These are phyloP conservation scores for Bidens hawaiensis DNA, from an alignment of 140 eudicot species.

Conservation along the genomic window DNA sequence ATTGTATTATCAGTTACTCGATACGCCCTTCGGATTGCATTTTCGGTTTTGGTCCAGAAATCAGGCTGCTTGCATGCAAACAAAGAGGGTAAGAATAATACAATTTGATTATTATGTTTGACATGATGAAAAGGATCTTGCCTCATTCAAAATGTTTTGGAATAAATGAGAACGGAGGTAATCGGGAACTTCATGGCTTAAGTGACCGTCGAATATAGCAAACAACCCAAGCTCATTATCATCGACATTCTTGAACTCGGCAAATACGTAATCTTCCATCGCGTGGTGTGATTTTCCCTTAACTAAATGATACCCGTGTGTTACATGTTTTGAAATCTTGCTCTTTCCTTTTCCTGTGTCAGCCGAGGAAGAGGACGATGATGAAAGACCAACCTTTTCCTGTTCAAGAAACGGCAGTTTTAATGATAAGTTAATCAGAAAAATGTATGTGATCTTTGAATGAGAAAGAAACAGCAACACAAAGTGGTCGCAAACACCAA, in stretches of 20 bases:
- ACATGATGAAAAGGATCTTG: slow-evolving; percentile 9
- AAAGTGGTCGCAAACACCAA: no score
- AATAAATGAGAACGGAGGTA: slow-evolving; percentile 71
- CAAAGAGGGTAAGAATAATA: background rate
- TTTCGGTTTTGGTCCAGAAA: slow-evolving; percentile 68
- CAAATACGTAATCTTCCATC: slow-evolving; percentile 90
- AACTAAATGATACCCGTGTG: slow-evolving; percentile 79
- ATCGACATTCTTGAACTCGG: slow-evolving; percentile 54
- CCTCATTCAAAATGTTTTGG: slow-evolving; percentile 81
- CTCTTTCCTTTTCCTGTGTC: slow-evolving; percentile 68
- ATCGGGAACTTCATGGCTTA: slow-evolving; percentile 86
- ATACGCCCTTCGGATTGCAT: slow-evolving; percentile 72
- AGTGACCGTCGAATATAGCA: slow-evolving; percentile 89
- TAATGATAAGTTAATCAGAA: background rate
- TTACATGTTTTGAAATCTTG: slow-evolving; percentile 55
- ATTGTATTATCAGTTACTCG: slow-evolving; percentile 69
- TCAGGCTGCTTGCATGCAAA: slow-evolving; percentile 50
- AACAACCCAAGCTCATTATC: slow-evolving; percentile 76
- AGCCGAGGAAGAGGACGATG: slow-evolving; percentile 44
- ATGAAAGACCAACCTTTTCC: slow-evolving; percentile 71
- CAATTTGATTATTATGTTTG: no score
- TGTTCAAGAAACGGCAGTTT: slow-evolving; percentile 17
- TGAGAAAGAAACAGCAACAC: background rate
- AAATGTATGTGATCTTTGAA: no score
- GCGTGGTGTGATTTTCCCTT: slow-evolving; percentile 89